These are phyloP conservation scores for Helicostylum pulchrum DNA, from an alignment of 192 early-diverging fungal genomes.

Conservation along the genomic window DNA sequence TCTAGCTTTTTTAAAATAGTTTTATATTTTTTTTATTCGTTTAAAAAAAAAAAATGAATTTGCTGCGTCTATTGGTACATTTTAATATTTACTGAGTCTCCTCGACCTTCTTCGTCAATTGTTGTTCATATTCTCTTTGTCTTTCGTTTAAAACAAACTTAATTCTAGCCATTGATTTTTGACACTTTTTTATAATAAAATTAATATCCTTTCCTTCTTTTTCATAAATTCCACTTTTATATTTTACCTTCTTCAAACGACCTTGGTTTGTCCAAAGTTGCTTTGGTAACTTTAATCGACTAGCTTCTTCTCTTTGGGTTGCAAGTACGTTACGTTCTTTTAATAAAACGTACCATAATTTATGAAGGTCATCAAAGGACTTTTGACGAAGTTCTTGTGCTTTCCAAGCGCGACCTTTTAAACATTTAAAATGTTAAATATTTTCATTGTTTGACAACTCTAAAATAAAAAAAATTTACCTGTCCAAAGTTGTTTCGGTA, in stretches of 20 bases:
- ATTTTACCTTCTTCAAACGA: constrained; percentile 59
- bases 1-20: too few relatives aligned
- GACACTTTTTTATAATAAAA: constrained; percentile 46
- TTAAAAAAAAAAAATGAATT: too few relatives aligned
- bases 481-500: constrained; percentile 34
- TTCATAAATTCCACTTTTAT: not conserved
- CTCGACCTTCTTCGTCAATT: not conserved
- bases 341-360: constrained; percentile 87
- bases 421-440: too few relatives aligned
- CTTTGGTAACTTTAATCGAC: constrained; percentile 50
- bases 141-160: constrained; percentile 79
- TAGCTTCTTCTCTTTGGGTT: constrained; percentile 66
- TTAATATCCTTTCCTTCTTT: not conserved
- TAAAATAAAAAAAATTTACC: constrained; percentile 16
- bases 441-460: not conserved
- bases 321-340: constrained; percentile 84
- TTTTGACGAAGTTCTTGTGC: constrained; percentile 87
- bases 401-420: constrained; percentile 82
- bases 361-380: constrained; percentile 96
- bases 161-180: constrained; percentile 82
- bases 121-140: constrained; percentile 57
- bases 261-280: constrained; percentile 59
- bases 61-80: too few relatives aligned
- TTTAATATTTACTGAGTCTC: constrained; percentile 11
- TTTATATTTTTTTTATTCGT: too few relatives aligned